Evolutionary conservation across 257 asterid genomes (phyloP).

Genomic region (Penstemon newberryi): DNA sequence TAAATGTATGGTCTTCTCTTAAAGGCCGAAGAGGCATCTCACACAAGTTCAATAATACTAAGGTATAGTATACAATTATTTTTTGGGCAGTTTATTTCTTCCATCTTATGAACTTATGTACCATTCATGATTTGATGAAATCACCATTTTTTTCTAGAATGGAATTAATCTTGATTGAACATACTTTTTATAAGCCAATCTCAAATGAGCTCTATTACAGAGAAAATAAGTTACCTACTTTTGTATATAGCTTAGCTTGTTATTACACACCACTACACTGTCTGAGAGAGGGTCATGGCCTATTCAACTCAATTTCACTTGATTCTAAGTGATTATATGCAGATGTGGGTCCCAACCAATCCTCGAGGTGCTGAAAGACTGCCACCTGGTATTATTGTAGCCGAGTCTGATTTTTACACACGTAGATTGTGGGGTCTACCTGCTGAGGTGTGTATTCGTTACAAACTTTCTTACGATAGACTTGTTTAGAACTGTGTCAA

Average conservation of each 20-base stretch:
- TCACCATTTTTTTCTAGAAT: no score
- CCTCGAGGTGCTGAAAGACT: constrained; percentile 89
- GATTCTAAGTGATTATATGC: constrained; percentile 28
- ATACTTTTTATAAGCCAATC: no score
- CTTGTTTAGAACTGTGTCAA: constrained; percentile 16
- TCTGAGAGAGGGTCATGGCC: not conserved
- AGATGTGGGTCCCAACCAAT: constrained; percentile 85
- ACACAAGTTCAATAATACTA: constrained; percentile 43
- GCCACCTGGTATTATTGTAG: constrained; percentile 69
- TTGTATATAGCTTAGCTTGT: not conserved
- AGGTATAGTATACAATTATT: constrained; percentile 39
- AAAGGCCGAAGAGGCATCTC: constrained; percentile 53
- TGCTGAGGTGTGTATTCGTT: constrained; percentile 58
- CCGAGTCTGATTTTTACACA: constrained; percentile 71
- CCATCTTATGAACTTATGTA: no score
- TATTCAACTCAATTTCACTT: not conserved
- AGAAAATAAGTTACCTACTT: not conserved
- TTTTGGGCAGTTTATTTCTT: not conserved
- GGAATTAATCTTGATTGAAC: no score
- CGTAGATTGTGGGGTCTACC: constrained; percentile 90
- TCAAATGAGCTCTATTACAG: not conserved
- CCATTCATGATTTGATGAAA: no score
- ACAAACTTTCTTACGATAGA: constrained; percentile 13
- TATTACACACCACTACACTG: no score
- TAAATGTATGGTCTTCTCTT: constrained; percentile 74